These are phyloP conservation scores for Beta lomatogona DNA, from an alignment of 179 eudicot genomes.

Conservation along the genomic window DNA sequence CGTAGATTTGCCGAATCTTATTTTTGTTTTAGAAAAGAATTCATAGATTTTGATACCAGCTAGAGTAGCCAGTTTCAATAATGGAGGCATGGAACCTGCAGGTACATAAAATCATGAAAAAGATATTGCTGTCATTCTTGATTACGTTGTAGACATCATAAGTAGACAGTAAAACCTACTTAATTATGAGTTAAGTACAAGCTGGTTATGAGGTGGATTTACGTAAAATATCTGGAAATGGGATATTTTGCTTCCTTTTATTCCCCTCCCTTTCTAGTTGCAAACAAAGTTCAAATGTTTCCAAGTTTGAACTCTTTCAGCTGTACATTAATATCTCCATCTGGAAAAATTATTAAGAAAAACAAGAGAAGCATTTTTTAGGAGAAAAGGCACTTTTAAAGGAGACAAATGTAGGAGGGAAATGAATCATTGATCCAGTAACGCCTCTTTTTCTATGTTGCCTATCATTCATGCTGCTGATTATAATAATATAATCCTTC, in stretches of 20 bases:
- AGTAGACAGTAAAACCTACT: neutral
- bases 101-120: neutral
- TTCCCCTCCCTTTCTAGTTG: neutral
- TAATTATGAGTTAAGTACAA: conserved; percentile 2
- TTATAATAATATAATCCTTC: no score
- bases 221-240: neutral
- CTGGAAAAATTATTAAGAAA: neutral
- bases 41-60: no score
- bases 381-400: no score
- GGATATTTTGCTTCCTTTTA: neutral
- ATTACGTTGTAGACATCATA: conserved; percentile 8
- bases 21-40: no score
- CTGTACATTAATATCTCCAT: neutral
- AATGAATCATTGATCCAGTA: no score
- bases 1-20: no score
- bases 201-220: conserved; percentile 17
- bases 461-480: no score
- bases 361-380: no score
- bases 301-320: no score
- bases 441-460: no score
- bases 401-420: no score
- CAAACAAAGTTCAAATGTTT: neutral
- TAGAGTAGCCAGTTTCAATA: neutral
- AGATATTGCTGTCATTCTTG: neutral
- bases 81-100: neutral